Base-by-base conservation (phyloP, 805 yeast genomes). In the Teunomyces lycoperdinae region DNA sequence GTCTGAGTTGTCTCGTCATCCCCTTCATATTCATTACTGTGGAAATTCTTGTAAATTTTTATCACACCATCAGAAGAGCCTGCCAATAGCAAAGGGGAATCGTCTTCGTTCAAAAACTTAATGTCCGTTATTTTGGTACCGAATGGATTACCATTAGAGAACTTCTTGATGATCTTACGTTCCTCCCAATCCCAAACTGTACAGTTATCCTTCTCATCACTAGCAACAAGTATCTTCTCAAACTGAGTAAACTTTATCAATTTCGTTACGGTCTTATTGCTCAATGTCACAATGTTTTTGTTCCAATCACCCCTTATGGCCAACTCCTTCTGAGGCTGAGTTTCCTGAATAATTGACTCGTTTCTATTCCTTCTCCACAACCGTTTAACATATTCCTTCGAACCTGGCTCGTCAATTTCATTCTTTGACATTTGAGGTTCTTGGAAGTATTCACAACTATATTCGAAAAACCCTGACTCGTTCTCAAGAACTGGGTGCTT, bases 51-150 rank as follows among this genome's bases (percentile, higher is more conserved):
- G 67, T 85, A 94, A 9, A 94, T 80, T 51, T 88, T 85, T 20
- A 95, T 85, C n/a, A 89, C 87, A 48, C 99, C 99, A 61, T 94
- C 99, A 7, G 92, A 86, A 0, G 97, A 83, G 2, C 97, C 97
- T 0, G 96, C 81, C 64, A 94, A 68, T 44, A 94, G 67, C 48
- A 94, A 69, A 3, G 97, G 95, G 14, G 79, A 72, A 63, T 94
- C 98, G 63, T 94, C 99, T 61, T 94, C 99, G 63, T 94, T 94
- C 47, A 94, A 67, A 52, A 90, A 80, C 61, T 87, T 87, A 48
- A 89, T 66, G 63, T 90, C 97, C 0, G 97, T 88, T 42, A 94
- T 85, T 53, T 85, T 85, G 0, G 96, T 89, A 2, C 97, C 96
- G 50, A 81, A 79, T 1, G 96, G 92, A 62, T 90, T 89, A 4